Evolutionary conservation across 768 basidiomycete genomes (phyloP).

Genomic region (Naganishia onofrii): DNA sequence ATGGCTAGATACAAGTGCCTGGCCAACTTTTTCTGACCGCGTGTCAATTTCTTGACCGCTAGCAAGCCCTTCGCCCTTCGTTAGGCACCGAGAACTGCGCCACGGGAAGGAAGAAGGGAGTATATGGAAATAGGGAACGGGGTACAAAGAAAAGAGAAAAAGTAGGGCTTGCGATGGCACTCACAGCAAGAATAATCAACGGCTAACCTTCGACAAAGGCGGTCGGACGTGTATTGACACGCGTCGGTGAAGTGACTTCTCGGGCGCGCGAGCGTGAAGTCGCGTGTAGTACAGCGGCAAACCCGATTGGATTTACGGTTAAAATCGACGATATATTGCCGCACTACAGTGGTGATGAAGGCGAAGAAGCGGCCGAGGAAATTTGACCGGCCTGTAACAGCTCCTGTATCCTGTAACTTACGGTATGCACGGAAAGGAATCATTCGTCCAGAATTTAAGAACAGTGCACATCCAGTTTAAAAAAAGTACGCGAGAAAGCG

Average conservation of each 20-base stretch:
- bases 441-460: too few relatives aligned
- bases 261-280: not conserved
- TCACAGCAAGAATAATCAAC: slow-evolving; percentile 18
- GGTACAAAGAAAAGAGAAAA: slow-evolving; percentile 18
- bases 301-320: not conserved
- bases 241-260: not conserved
- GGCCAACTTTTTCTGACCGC: slow-evolving; percentile 8
- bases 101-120: slow-evolving; percentile 1
- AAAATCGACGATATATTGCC: not conserved
- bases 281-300: not conserved
- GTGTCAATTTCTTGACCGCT: slow-evolving; percentile 7
- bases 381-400: not conserved
- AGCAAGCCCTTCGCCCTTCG: not conserved
- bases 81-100: not conserved
- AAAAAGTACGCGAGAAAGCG: too few relatives aligned
- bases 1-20: slow-evolving; percentile 13
- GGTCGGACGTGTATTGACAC: not conserved
- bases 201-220: slow-evolving; percentile 5
- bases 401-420: not conserved
- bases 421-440: not conserved
- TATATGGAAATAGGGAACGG: not conserved
- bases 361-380: not conserved
- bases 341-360: not conserved
- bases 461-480: too few relatives aligned
- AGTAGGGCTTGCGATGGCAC: slow-evolving; percentile 21